Conservation (phyloP, 305 asterid genomes). For the Fraxinus angustifolia region DNA sequence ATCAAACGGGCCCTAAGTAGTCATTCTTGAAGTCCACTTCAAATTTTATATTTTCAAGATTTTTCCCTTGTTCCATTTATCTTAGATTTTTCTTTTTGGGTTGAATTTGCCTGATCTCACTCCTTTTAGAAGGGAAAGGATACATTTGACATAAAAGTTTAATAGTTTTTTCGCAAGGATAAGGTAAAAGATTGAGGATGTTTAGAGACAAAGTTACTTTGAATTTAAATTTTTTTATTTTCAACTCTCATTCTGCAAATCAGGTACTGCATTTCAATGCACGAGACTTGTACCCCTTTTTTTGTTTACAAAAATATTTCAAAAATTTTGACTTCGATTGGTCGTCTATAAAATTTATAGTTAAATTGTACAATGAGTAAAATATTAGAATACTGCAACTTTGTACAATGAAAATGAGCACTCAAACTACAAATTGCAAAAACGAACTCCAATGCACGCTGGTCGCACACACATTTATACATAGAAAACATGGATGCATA, state of each 20-base stretch:
- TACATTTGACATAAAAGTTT: too few relatives aligned
- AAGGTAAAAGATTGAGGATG: too few relatives aligned
- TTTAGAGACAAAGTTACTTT: too few relatives aligned
- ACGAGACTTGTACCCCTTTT: slow-evolving; percentile 20
- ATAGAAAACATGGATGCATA: neutral
- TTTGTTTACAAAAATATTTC: slow-evolving; percentile 21
- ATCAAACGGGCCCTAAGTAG: neutral
- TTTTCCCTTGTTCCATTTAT: neutral
- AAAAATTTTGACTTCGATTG: slow-evolving; percentile 11
- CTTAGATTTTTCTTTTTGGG: neutral
- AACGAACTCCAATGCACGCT: neutral
- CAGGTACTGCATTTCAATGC: slow-evolving; percentile 5
- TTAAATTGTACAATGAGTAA: too few relatives aligned
- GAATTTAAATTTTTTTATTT: slow-evolving; percentile 11
- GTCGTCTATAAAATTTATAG: neutral
- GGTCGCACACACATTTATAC: too few relatives aligned
- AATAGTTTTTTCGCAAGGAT: too few relatives aligned
- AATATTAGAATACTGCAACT: neutral
- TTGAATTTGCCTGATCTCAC: neutral
- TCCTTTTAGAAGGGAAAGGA: neutral
- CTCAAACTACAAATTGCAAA: neutral
- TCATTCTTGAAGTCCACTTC: neutral
- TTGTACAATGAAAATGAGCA: neutral
- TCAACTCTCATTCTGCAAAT: slow-evolving; percentile 22
- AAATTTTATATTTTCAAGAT: neutral